Evolutionary conservation across 108 stramenopile species (phyloP), one percentile per base, ranked within the genome.

Genomic region (Epithemia pelagica): DNA sequence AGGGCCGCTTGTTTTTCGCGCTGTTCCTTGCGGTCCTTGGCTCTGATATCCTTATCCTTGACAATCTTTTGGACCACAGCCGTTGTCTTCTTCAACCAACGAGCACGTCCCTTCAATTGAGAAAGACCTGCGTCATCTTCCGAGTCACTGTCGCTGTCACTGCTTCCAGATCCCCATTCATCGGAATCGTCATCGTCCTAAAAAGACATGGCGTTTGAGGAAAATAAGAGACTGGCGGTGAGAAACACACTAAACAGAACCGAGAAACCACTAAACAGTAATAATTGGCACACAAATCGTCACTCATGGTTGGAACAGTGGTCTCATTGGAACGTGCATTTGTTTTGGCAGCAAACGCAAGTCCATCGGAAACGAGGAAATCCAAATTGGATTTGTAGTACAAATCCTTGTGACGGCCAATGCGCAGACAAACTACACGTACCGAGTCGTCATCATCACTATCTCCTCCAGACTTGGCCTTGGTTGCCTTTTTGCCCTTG

Each of bases 291-390:
- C 26, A 57, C 56, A 57, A 26, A n/a, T 26, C 7, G 46, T 52
- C 46, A 64, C 32, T 64, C 37, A 64, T 21, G 21, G 69, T 32
- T 31, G 28, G 61, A 74, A 61, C 19, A 54, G 24, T 26, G 32
- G 58, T 67, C 61, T 30, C 37, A 46, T 46, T 5, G 37, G 37
- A 46, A 15, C 5, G n/a, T 5, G 37, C 15, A 10, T 15, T 46
- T 46, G 37, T 15, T 46, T 46, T 46, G 37, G 5, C 37, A 46
- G 37, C 37, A 46, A 46, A 15, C 5, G 15, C 37, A 46, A 5
- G 37, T 63, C 52, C 61, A 79, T 97, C 96, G 86, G 96, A 97
- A 97, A 97, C 96, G 96, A 97, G 96, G 96, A 97, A 97, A 93
- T 94, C 88, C 86, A 69, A 75, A 62, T 69, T 58, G 64, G 55